Evolutionary conservation across 1,139 yeast species (phyloP).

Genomic region (Blastobotrys proliferans): DNA sequence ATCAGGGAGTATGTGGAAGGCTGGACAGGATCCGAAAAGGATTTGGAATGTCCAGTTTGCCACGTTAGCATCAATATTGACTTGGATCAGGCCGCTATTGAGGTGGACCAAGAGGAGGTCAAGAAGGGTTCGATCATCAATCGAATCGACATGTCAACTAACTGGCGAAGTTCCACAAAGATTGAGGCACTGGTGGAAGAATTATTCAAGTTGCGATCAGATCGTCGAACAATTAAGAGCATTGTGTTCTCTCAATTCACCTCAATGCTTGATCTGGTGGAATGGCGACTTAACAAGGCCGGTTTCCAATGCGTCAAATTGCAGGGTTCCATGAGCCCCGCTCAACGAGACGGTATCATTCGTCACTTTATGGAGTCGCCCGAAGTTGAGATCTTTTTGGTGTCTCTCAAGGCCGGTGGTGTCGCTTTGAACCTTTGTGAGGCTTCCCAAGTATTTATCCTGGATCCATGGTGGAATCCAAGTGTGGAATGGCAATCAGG

Average conservation of each 20-base stretch:
- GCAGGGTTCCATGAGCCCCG: constrained; percentile 96
- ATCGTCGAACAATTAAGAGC: constrained; percentile 77
- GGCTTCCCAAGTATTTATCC: constrained; percentile 89
- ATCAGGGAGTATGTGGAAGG: constrained; percentile 85
- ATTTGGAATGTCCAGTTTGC: constrained; percentile 89
- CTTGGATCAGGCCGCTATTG: constrained; percentile 80
- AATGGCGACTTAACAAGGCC: constrained; percentile 90
- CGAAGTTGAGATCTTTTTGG: constrained; percentile 86
- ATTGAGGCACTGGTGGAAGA: constrained; percentile 96
- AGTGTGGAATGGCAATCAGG: constrained; percentile 98
- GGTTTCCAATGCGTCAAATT: constrained; percentile 91
- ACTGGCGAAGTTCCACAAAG: constrained; percentile 92
- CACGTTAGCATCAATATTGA: constrained; percentile 91
- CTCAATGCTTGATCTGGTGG: constrained; percentile 90
- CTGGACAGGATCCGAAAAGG: constrained; percentile 58
- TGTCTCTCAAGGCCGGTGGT: constrained; percentile 96
- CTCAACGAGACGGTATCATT: constrained; percentile 88
- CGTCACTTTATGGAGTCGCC: constrained; percentile 89
- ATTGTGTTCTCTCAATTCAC: constrained; percentile 97
- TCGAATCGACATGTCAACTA: constrained; percentile 77
- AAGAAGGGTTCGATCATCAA: constrained; percentile 84
- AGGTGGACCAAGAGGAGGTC: constrained; percentile 58
- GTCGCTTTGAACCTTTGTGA: constrained; percentile 94
- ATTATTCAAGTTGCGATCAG: constrained; percentile 78
- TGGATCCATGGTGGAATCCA: constrained; percentile 99